Base-by-base conservation (phyloP, 345 rosid species). In the Gossypium raimondii region DNA sequence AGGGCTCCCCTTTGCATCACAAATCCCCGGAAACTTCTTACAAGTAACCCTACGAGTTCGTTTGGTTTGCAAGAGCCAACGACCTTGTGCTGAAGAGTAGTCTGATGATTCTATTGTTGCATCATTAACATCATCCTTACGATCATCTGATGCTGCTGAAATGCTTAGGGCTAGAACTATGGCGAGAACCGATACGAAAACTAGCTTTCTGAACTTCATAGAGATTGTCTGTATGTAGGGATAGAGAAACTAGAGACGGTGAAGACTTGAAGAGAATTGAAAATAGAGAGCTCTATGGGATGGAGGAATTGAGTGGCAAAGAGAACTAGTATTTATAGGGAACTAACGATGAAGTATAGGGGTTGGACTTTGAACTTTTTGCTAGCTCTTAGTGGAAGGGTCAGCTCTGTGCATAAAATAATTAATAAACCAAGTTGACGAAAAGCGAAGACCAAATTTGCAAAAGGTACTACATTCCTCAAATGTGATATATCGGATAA, bases 241-340 rank as follows among this genome's bases (percentile, higher is more conserved):
- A 3, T 22, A 3, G 9, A 10, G 27, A 4, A 43, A 10, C 43
- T 12, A 43, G 0, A 64, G 16, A 11, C 7, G 10, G 10, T 22
- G 25, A 58, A 20, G 62, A 58, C 4, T 20, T 7, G 13, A 13
- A 47, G 20, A 24, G 57, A 13, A 11, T 5, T 67, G 55, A 47
- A 57, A 67, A 43, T 20, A 0, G 56, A 22, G 41, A 34, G 41
- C 7, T 9, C 2, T 67, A 13, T 22, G 71, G 20, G 56, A 67
- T 67, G 70, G 17, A 34, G 45, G 55, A 45, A 1, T 12, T 4
- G 17, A 34, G 70, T 65, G 53, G 14, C 4, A 2, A 66, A 66
- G 34, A 34, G 72, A 34, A 34, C 6, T 34, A 34, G 72, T 50
- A 48, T 68, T 68, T 68, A 50, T 68, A 68, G 72, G 57, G 57